A percentile compares a stretch with the other conserved stretches of the same genome.
Evolutionary conservation across 345 rosid species (phyloP).

Genomic region (Eutrema yunnanense): DNA sequence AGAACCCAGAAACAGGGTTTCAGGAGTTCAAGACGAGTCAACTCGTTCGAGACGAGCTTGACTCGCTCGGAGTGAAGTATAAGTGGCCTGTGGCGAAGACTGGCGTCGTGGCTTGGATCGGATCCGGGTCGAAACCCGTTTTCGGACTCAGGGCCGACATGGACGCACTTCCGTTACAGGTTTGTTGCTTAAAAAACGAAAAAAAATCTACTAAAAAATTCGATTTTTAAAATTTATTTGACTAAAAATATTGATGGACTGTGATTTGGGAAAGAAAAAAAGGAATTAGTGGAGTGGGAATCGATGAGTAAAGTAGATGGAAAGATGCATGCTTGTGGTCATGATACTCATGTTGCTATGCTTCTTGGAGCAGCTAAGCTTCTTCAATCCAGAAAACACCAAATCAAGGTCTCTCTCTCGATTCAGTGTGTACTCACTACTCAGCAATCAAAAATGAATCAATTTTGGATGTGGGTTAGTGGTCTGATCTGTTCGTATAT

Average conservation of each 20-base stretch:
- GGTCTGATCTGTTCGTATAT: neutral
- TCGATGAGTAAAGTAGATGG: constrained; percentile 59
- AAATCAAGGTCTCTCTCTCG: constrained; percentile 38
- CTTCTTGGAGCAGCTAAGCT: constrained; percentile 75
- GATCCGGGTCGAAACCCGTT: constrained; percentile 47
- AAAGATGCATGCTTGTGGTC: constrained; percentile 79
- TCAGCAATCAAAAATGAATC: too few species aligned
- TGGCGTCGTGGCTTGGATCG: constrained; percentile 57
- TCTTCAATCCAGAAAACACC: constrained; percentile 39
- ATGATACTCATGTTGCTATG: constrained; percentile 73
- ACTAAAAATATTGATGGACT: neutral
- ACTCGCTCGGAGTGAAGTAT: constrained; percentile 48
- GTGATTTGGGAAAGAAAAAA: neutral
- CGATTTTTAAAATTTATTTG: neutral
- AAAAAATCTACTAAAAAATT: neutral
- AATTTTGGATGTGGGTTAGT: neutral
- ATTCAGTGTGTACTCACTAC: too few species aligned
- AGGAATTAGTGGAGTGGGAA: constrained; percentile 81
- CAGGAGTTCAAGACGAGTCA: constrained; percentile 58
- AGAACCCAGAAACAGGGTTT: constrained; percentile 67
- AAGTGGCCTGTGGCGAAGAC: constrained; percentile 68
- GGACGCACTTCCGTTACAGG: constrained; percentile 79
- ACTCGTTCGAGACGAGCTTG: constrained; percentile 52
- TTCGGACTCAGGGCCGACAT: constrained; percentile 67
- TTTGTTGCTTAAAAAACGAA: neutral